A percentile compares a stretch with the other conserved stretches of the same genome.
Conservation (phyloP, 2,329 filamentous ascomycete genomes). For the Chaetomium olivaceum region DNA sequence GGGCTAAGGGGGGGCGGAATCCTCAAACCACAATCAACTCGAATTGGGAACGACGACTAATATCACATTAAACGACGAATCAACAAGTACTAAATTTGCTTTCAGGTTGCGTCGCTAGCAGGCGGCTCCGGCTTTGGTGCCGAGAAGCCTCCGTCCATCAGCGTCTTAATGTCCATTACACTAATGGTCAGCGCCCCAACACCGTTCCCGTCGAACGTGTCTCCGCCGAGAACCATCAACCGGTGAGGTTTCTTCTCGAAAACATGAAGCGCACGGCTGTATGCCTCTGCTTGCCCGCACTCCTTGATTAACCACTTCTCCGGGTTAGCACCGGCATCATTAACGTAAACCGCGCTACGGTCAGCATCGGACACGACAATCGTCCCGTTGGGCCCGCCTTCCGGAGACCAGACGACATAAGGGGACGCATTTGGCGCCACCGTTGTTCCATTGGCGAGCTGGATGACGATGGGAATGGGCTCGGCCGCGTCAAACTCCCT, state of each 20-base stretch:
- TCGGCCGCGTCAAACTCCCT: conserved; percentile 40
- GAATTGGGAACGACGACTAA: too few species aligned
- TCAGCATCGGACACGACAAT: conserved; percentile 46
- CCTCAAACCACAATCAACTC: too few species aligned
- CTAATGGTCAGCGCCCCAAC: conserved; percentile 12
- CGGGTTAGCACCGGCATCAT: conserved; percentile 43
- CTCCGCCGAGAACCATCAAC: conserved; percentile 40
- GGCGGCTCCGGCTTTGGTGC: not conserved
- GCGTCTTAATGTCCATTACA: conserved; percentile 17
- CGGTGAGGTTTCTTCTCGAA: conserved; percentile 31
- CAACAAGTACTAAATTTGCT: too few species aligned
- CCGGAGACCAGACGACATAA: conserved; percentile 47
- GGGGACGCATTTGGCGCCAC: conserved; percentile 43
- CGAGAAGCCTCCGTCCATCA: conserved; percentile 3
- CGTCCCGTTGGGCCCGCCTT: conserved; percentile 46
- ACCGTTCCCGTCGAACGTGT: conserved; percentile 28
- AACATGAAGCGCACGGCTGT: conserved; percentile 36
- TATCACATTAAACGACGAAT: too few species aligned
- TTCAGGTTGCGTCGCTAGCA: not conserved
- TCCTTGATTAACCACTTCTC: conserved; percentile 42
- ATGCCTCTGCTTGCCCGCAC: conserved; percentile 32
- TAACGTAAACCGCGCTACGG: conserved; percentile 43
- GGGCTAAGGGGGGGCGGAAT: too few species aligned
- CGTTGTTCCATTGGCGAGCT: conserved; percentile 17
- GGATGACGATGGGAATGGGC: conserved; percentile 38